Conservation (phyloP, 768 basidiomycete species). For the Kwoniella pini region DNA sequence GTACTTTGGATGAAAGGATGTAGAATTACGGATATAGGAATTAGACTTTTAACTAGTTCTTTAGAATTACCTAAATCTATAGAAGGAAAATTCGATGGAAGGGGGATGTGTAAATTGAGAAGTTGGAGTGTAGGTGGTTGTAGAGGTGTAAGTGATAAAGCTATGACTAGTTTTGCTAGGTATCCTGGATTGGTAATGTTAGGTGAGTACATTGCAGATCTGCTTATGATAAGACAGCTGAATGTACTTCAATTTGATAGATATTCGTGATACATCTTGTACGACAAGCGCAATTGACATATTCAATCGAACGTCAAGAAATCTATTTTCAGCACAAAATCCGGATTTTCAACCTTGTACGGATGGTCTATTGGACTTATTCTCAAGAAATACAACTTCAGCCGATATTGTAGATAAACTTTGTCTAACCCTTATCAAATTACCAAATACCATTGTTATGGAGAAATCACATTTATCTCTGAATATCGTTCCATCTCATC, state of each 20-base stretch:
- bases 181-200: conserved; percentile 44
- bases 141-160: conserved; percentile 30
- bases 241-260: conserved; percentile 15
- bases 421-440: conserved; percentile 18
- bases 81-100: conserved; percentile 14
- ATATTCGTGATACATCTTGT: conserved; percentile 44
- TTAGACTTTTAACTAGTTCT: conserved; percentile 31
- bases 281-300: conserved; percentile 32
- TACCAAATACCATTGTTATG: background rate
- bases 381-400: conserved; percentile 17
- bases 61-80: conserved; percentile 28
- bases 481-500: conserved; percentile 2
- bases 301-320: conserved; percentile 30
- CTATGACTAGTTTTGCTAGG: conserved; percentile 33
- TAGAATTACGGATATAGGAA: conserved; percentile 32
- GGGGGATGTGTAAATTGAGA: conserved; percentile 38
- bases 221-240: too few relatives aligned
- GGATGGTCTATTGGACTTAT: conserved; percentile 30
- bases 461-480: conserved; percentile 17
- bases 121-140: conserved; percentile 37
- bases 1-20: conserved; percentile 37
- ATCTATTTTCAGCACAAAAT: conserved; percentile 26
- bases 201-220: conserved; percentile 26
- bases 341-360: conserved; percentile 41
- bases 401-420: conserved; percentile 19